Base-by-base conservation (phyloP, 441 rosid species). In the Pelargonium myrrhifolium region DNA sequence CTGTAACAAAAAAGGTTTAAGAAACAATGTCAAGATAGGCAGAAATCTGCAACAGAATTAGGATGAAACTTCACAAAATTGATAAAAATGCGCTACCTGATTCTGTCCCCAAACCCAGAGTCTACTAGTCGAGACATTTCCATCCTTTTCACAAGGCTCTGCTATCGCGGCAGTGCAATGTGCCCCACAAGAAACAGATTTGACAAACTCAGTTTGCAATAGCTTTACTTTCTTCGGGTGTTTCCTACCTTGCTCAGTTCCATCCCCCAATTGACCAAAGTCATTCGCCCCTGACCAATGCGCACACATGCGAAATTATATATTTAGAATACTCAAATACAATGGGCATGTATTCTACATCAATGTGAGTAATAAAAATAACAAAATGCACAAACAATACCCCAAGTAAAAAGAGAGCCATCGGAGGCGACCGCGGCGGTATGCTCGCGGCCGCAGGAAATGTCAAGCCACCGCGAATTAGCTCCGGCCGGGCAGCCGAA, bases 61-160 rank as follows among this genome's bases (percentile, higher is more conserved):
- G 17, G 59, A 53, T 53, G 20, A 53, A 17, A 7, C 18, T n/a
- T 53, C 59, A 53, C 18, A 53, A 53, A 53, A 28, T 28, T 47
- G 51, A 20, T 40, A n/a, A 76, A 69, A 65, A 35, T 40, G 4
- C 0, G 4, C 3, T 64, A 89, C 99, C 89, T 91, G 99, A 81
- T 94, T 92, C 86, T 94, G 99, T 15, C 97, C 99, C 97, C 97
- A 94, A 82, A 94, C 86, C 97, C 99, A 92, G 55, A 94, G 97
- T 71, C 99, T 87, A 26, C 91, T 77, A 0, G 51, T 75, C 47
- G 92, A 85, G 64, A 83, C 71, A 68, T 85, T 81, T 70, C 88
- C 96, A 69, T 88, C 94, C 77, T 86, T 92, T 60, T 86, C 83
- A 71, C 84, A 80, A 62, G 99, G 91, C 56, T 85, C 88, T 0